Conservation (phyloP, 2,329 filamentous ascomycete genomes). For the Penicillium palitans region DNA sequence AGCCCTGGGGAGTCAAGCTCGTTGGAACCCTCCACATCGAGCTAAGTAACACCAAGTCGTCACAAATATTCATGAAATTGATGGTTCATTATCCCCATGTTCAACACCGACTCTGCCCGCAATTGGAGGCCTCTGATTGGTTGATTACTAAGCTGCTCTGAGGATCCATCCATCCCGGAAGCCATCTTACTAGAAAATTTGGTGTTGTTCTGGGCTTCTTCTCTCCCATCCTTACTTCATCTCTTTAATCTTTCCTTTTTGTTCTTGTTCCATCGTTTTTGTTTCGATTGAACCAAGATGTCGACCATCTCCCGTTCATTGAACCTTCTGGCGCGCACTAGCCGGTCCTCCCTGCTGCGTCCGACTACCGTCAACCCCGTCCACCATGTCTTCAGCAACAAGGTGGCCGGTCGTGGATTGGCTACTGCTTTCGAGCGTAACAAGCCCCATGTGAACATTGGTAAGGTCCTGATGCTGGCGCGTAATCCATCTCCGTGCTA, state of each 20-base stretch:
- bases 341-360: constrained; percentile 70
- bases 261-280: constrained; percentile 32
- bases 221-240: constrained; percentile 28
- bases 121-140: constrained; percentile 37
- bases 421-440: constrained; percentile 73
- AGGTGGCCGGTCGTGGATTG: constrained; percentile 54
- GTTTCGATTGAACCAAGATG: constrained; percentile 60
- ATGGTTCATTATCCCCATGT: neutral
- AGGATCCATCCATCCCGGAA: constrained; percentile 8
- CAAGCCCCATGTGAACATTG: constrained; percentile 99
- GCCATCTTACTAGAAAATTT: constrained; percentile 35
- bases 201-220: constrained; percentile 27
- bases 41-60: neutral
- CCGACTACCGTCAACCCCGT: constrained; percentile 72
- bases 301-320: constrained; percentile 76
- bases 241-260: constrained; percentile 28
- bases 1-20: neutral
- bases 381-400: constrained; percentile 56
- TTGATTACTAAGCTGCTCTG: constrained; percentile 41
- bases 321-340: constrained; percentile 77
- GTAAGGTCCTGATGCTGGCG: constrained; percentile 51
- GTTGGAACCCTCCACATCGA: neutral
- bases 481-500: neutral
- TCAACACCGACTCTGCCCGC: constrained; percentile 19
- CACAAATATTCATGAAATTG: neutral